A percentile compares a stretch with the other conserved stretches of the same genome.
phyloP scores from a whole-genome alignment of 305 asterid genomes.

The Plantago lanceolata region DNA sequence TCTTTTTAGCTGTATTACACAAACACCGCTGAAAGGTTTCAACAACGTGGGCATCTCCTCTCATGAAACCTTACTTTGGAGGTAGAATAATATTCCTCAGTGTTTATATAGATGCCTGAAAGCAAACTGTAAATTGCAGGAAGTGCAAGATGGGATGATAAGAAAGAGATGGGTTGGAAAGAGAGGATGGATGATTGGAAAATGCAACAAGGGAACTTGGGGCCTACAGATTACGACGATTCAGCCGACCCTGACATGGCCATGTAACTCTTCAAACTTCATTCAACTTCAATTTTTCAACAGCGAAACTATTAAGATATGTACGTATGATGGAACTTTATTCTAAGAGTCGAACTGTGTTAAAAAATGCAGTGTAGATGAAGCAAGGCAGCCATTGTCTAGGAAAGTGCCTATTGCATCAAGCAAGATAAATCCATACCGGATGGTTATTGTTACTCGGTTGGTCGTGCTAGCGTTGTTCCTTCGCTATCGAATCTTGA shows the following conservation, averaged over 20 bases:
- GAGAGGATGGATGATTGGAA: constrained; percentile 98
- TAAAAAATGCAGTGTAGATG: constrained; percentile 68
- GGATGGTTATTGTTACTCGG: constrained; percentile 88
- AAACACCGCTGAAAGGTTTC: background rate
- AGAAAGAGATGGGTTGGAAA: constrained; percentile 80
- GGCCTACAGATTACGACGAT: constrained; percentile 57
- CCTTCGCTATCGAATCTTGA: constrained; percentile 83
- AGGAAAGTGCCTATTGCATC: constrained; percentile 98
- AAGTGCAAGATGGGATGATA: constrained; percentile 83
- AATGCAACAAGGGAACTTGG: constrained; percentile 76
- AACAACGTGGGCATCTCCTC: background rate
- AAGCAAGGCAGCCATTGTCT: constrained; percentile 91
- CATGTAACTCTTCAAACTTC: constrained; percentile 42
- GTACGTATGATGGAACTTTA: background rate
- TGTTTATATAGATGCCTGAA: background rate
- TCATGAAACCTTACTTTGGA: background rate
- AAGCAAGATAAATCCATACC: constrained; percentile 88
- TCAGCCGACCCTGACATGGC: constrained; percentile 68
- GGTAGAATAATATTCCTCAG: background rate
- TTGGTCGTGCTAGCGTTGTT: constrained; percentile 69
- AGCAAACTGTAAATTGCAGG: constrained; percentile 30
- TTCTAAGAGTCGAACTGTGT: constrained; percentile 15
- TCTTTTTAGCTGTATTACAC: background rate
- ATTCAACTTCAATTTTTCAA: background rate
- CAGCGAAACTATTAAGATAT: background rate